phyloP scores from a whole-genome alignment of 495 filamentous ascomycete species.

The Penicillium cinerascens region DNA sequence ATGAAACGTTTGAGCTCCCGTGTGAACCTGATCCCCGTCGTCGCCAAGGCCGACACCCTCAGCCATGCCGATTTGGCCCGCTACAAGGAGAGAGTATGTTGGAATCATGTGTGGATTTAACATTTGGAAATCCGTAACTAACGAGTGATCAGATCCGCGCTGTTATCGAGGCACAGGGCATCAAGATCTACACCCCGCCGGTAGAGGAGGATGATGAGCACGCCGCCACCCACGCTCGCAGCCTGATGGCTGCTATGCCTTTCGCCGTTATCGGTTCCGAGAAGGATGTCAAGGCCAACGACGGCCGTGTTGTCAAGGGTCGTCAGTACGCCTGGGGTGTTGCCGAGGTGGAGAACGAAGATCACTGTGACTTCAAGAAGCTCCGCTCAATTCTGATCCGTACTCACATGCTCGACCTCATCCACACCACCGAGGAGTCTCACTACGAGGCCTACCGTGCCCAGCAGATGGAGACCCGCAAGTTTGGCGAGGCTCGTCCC shows the following conservation, averaged over 20 bases:
- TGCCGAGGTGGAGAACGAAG: slow-evolving; percentile 98
- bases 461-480: slow-evolving; percentile 99
- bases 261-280: slow-evolving; percentile 98
- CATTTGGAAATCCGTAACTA: background rate
- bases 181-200: slow-evolving; percentile 98
- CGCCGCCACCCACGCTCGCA: slow-evolving; percentile 87
- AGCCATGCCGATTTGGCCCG: slow-evolving; percentile 85
- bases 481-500: slow-evolving; percentile 95
- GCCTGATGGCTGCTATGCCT: slow-evolving; percentile 93
- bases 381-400: slow-evolving; percentile 97
- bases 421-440: slow-evolving; percentile 97
- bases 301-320: slow-evolving; percentile 95
- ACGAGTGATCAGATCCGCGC: slow-evolving; percentile 66
- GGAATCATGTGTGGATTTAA: slow-evolving; percentile 4
- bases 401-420: slow-evolving; percentile 99
- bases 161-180: slow-evolving; percentile 95
- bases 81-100: slow-evolving; percentile 85
- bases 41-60: slow-evolving; percentile 97
- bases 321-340: slow-evolving; percentile 99
- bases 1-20: slow-evolving; percentile 98
- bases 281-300: slow-evolving; percentile 96
- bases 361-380: slow-evolving; percentile 99
- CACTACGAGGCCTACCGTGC: slow-evolving; percentile 99
- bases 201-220: slow-evolving; percentile 97
- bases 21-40: slow-evolving; percentile 96